Percentiles rank a stretch among this genome's conserved stretches.
Evolutionary conservation across 2,329 filamentous ascomycete species (phyloP).

Genomic region (Cephalotrichum gorgonifer): DNA sequence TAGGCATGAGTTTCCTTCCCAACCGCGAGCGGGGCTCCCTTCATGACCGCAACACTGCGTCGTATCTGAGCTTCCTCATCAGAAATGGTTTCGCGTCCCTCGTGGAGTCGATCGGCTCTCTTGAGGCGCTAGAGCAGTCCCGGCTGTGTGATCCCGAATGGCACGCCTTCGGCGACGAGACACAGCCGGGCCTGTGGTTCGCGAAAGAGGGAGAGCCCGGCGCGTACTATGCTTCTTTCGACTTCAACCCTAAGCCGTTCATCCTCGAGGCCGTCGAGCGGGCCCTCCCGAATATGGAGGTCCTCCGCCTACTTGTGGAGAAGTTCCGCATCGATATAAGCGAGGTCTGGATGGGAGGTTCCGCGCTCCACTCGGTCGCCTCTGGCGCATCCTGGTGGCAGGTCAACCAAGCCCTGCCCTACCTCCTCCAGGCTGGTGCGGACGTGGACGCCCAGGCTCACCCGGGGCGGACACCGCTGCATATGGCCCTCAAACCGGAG

Average conservation of each 20-base stretch:
- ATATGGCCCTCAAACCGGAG: conserved; percentile 4
- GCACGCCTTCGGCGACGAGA: conserved; percentile 11
- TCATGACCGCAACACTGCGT: too few species aligned
- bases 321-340: conserved; percentile 21
- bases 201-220: conserved; percentile 4
- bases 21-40: too few species aligned
- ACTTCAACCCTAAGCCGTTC: conserved; percentile 9
- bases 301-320: conserved; percentile 22
- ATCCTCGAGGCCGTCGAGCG: conserved; percentile 17
- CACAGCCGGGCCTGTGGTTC: conserved; percentile 11
- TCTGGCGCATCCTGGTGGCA: conserved; percentile 9
- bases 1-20: conserved; percentile 9
- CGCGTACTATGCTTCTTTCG: background rate
- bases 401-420: conserved; percentile 8
- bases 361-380: background rate
- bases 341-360: conserved; percentile 2
- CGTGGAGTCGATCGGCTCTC: conserved; percentile 10
- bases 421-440: conserved; percentile 4
- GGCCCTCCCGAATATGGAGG: conserved; percentile 21
- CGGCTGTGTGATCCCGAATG: conserved; percentile 10
- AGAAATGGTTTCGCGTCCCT: conserved; percentile 9
- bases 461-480: conserved; percentile 7
- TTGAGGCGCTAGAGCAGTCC: conserved; percentile 7
- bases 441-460: conserved; percentile 3
- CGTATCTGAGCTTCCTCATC: conserved; percentile 8